Percentiles rank a stretch among this genome's conserved stretches.
Evolutionary conservation across 495 filamentous ascomycete genomes (phyloP).

Genomic region (Friedmanniomyces endolithicus): DNA sequence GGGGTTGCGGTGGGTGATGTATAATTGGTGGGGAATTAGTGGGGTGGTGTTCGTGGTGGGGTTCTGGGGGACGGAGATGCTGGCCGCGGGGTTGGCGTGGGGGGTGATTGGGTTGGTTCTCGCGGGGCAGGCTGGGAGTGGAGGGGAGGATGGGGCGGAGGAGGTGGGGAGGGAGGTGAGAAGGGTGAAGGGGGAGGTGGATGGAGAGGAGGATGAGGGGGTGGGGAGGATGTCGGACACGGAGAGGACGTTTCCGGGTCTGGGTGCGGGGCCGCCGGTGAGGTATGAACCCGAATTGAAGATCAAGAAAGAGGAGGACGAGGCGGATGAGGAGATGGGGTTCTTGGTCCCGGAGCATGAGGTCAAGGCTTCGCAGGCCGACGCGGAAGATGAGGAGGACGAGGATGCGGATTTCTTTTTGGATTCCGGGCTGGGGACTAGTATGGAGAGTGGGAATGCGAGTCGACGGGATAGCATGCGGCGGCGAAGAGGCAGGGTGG

Average conservation of each 20-base stretch:
- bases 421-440: conserved; percentile 34
- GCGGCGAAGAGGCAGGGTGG: conserved; percentile 13
- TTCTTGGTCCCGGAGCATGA: conserved; percentile 3
- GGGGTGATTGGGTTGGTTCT: no score
- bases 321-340: conserved; percentile 10
- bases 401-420: conserved; percentile 22
- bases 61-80: conserved; percentile 66
- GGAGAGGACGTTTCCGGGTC: conserved; percentile 45
- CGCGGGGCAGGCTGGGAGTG: conserved; percentile 30
- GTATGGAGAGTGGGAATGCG: conserved; percentile 27
- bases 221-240: conserved; percentile 37
- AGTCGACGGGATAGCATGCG: conserved; percentile 18
- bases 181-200: conserved; percentile 26
- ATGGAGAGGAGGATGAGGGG: conserved; percentile 20
- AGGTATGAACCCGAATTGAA: conserved; percentile 16
- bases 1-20: conserved; percentile 76
- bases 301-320: conserved; percentile 22
- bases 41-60: conserved; percentile 51
- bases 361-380: conserved; percentile 24
- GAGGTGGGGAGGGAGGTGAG: conserved; percentile 4
- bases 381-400: conserved; percentile 31
- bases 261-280: conserved; percentile 38
- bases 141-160: conserved; percentile 12
- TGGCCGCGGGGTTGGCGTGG: conserved; percentile 49
- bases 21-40: conserved; percentile 55